Base-by-base conservation (phyloP, 352 stramenopile genomes). In the Elongisporangium undulatum region DNA sequence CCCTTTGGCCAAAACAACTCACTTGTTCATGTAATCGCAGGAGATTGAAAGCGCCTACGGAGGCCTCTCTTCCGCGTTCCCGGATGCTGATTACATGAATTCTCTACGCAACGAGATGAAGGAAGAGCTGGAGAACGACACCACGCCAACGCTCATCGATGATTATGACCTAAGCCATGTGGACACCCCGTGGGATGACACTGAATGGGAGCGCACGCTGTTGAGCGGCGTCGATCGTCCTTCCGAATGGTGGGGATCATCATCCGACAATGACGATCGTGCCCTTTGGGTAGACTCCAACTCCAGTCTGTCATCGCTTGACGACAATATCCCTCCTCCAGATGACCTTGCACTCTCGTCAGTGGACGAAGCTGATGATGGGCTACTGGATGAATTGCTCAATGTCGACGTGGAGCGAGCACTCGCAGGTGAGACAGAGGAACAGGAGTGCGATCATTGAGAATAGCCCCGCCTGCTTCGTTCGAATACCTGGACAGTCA, bases 1-100 rank as follows among this genome's bases (percentile, higher is more conserved):
- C 17, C 24, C 9, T n/a, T 49, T 26, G 26, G 15, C n/a, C 45
- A 6, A 10, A n/a, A 16, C 3, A 13, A 22, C 41, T 19, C 0
- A 20, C n/a, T 54, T 26, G 12, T 23, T 5, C n/a, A 3, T 15
- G 3, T 58, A 22, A 20, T 17, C 13, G 16, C 29, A 91, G 82
- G 79, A 94, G 19, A 82, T 92, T 50, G 85, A 94, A 29, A 60
- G 69, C 38, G 81, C 85, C 17, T 92, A 91, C 53, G 85, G 85
- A 26, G 85, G 85, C 19, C 22, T 94, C 9, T 51, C 77, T 6
- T 77, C 69, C 1, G 59, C 65, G 0, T 61, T 62, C 21, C 51
- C 65, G 2, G 68, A 87, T 19, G 67, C 64, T 1, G 62, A 55
- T 0, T 82, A 79, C 52, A 48, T 88, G n/a, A 64, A 72, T 16